Percentiles rank a stretch among this genome's conserved stretches.
These are phyloP conservation scores for Phytophthora pistaciae DNA, from an alignment of 352 stramenopile genomes.

Conservation along the genomic window DNA sequence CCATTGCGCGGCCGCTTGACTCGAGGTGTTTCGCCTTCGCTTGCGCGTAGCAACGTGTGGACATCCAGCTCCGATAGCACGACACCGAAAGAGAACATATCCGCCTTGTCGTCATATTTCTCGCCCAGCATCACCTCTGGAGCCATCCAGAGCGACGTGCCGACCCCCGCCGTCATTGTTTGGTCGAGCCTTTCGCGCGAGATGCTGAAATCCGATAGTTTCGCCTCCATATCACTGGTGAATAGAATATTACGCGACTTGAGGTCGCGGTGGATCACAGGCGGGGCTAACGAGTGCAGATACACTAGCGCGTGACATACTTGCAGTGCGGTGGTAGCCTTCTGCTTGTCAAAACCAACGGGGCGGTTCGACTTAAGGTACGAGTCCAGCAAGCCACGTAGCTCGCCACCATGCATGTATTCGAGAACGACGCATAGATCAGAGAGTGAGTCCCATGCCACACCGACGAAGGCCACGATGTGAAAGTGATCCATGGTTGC, in stretches of 20 bases:
- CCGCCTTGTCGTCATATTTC: conserved; percentile 31
- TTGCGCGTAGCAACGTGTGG: conserved; percentile 61
- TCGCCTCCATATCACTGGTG: conserved; percentile 32
- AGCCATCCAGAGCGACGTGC: conserved; percentile 36
- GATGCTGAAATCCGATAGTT: conserved; percentile 52
- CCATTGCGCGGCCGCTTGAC: conserved; percentile 26
- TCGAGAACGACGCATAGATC: conserved; percentile 53
- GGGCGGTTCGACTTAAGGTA: conserved; percentile 26
- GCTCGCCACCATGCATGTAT: conserved; percentile 47
- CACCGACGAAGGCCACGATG: conserved; percentile 63
- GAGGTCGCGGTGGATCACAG: conserved; percentile 41
- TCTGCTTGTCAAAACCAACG: conserved; percentile 43
- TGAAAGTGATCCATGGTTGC: conserved; percentile 53
- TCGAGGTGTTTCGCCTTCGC: too few species aligned
- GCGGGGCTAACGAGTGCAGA: conserved; percentile 32
- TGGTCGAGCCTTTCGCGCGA: conserved; percentile 36
- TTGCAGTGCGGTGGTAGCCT: conserved; percentile 38
- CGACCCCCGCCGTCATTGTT: conserved; percentile 43
- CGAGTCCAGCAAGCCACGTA: conserved; percentile 36
- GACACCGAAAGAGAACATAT: conserved; percentile 38
- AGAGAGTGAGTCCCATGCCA: conserved; percentile 55
- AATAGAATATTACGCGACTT: conserved; percentile 45
- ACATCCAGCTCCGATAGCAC: conserved; percentile 59
- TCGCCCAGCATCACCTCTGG: conserved; percentile 33
- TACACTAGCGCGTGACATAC: conserved; percentile 28